Base-by-base conservation (phyloP, 495 filamentous ascomycete genomes). In the Bombardia bombarda region DNA sequence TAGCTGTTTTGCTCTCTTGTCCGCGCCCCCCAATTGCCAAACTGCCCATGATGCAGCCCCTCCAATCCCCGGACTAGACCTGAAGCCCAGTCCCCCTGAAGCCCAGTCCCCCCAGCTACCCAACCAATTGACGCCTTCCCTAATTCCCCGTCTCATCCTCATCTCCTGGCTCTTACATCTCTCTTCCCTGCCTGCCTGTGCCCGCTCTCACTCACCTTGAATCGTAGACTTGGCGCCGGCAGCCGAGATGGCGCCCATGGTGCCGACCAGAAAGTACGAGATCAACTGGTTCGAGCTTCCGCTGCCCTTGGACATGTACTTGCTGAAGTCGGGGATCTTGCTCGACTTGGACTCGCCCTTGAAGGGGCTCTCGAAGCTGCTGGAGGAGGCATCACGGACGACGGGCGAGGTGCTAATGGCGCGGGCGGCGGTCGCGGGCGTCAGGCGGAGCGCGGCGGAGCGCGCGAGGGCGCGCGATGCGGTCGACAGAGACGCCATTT, bases 181-280 rank as follows among this genome's bases (percentile, higher is more conserved):
- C 28, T 26, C 36, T 8, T 17, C 32, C 24, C 19, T 22, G 18
- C 34, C 34, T 20, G n/a, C n/a, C n/a, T n/a, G n/a, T n/a, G n/a
- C 7, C 40, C 20, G 22, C 32, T 22, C 22, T 36, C 16, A 68
- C 83, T 54, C 75, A 97, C 92, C 89, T 79, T 95, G 85, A 53
- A 99, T 86, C 46, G 90, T 96, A 45, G 81, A 83, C 81, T 99
- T 97, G 50, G 92, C 93, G 53, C 90, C 93, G 49, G 90, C 83
- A 32, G 90, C 90, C 25, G 82, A 76, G 61, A 94, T 77, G 56
- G 89, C 78, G 58, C 92, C 93, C 75, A 97, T 83, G 17, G 90
- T 82, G 51, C 92, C 92, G 46, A 90, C 92, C 86, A 96, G 92
- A 70, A 97, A 99, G 78, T 99, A 99, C 54, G 78, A 77, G 69